Evolutionary conservation across 768 basidiomycete genomes (phyloP).

Genomic region (Pleurotus salmoneostramineus): DNA sequence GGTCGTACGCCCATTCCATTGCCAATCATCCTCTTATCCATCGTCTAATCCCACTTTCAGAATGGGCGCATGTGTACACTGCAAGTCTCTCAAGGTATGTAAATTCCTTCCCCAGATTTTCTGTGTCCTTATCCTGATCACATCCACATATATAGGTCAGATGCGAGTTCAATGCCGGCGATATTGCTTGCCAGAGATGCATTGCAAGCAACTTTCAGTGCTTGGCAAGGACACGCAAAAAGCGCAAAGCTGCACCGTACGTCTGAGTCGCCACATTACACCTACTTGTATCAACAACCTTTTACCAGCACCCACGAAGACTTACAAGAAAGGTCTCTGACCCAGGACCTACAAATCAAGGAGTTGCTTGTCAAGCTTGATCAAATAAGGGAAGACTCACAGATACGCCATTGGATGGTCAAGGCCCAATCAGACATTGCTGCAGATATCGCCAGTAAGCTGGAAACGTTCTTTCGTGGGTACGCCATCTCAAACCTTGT

Average conservation of each 20-base stretch:
- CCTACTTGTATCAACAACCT: not conserved
- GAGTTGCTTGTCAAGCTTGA: slow-evolving; percentile 40
- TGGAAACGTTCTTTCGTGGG: not conserved
- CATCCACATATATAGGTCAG: slow-evolving; percentile 33
- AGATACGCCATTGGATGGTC: slow-evolving; percentile 37
- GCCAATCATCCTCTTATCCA: not conserved
- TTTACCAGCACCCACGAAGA: slow-evolving; percentile 48
- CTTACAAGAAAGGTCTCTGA: slow-evolving; percentile 39
- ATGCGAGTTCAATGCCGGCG: slow-evolving; percentile 45
- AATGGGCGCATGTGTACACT: slow-evolving; percentile 51
- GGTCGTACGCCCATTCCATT: not conserved
- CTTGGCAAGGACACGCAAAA: slow-evolving; percentile 45
- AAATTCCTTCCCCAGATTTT: slow-evolving; percentile 4
- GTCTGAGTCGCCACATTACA: slow-evolving; percentile 13
- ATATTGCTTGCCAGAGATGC: slow-evolving; percentile 45
- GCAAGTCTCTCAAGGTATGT: slow-evolving; percentile 51
- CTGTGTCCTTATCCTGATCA: not conserved
- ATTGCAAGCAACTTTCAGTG: slow-evolving; percentile 43
- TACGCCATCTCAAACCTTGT: not conserved
- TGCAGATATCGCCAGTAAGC: slow-evolving; percentile 5
- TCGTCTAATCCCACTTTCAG: slow-evolving; percentile 20
- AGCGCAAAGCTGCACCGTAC: slow-evolving; percentile 54
- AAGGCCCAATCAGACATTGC: slow-evolving; percentile 21
- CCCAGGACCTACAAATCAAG: slow-evolving; percentile 43
- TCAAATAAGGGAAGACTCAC: slow-evolving; percentile 31